A percentile compares a stretch with the other conserved stretches of the same genome.
These are phyloP conservation scores for Talaromyces islandicus DNA, from an alignment of 2,329 filamentous ascomycete species.

Conservation along the genomic window DNA sequence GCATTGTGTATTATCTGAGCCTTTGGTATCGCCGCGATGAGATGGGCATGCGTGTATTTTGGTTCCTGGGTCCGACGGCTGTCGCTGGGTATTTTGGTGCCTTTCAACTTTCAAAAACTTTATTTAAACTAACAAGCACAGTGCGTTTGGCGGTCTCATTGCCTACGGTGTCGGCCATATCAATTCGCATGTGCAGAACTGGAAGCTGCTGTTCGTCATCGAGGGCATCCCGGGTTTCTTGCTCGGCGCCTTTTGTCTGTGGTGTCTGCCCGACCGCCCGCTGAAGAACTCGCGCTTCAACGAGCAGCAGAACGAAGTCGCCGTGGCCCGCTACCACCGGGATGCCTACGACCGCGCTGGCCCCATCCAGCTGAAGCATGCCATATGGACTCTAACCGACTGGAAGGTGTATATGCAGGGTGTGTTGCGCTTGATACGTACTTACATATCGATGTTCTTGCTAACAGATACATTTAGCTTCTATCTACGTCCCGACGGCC, in stretches of 20 bases:
- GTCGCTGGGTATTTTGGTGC: slow-evolving; percentile 2
- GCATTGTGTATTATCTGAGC: slow-evolving; percentile 6
- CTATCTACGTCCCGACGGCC: slow-evolving; percentile 7
- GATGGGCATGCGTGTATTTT: slow-evolving; percentile 7
- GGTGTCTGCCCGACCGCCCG: slow-evolving; percentile 4
- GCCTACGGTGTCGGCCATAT: slow-evolving; percentile 5
- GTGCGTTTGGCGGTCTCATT: slow-evolving; percentile 5
- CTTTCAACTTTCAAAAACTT: too few relatives aligned
- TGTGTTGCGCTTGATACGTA: background rate
- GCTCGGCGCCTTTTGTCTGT: slow-evolving; percentile 3
- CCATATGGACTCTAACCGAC: slow-evolving; percentile 5
- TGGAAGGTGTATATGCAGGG: slow-evolving; percentile 5
- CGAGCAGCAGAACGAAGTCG: slow-evolving; percentile 1
- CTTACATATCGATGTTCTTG: background rate
- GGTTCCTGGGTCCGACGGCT: slow-evolving; percentile 4
- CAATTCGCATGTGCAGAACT: background rate
- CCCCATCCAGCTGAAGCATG: slow-evolving; percentile 3
- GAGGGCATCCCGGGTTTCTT: slow-evolving; percentile 3
- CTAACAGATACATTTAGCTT: background rate
- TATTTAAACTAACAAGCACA: background rate
- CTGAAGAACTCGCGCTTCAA: slow-evolving; percentile 7
- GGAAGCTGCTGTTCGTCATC: slow-evolving; percentile 5
- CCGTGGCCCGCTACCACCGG: background rate
- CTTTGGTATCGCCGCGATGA: slow-evolving; percentile 7
- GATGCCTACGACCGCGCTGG: slow-evolving; percentile 7